These are phyloP conservation scores for Rhodotorula sp. DNA, from an alignment of 1,284 basidiomycete genomes.

Conservation along the genomic window DNA sequence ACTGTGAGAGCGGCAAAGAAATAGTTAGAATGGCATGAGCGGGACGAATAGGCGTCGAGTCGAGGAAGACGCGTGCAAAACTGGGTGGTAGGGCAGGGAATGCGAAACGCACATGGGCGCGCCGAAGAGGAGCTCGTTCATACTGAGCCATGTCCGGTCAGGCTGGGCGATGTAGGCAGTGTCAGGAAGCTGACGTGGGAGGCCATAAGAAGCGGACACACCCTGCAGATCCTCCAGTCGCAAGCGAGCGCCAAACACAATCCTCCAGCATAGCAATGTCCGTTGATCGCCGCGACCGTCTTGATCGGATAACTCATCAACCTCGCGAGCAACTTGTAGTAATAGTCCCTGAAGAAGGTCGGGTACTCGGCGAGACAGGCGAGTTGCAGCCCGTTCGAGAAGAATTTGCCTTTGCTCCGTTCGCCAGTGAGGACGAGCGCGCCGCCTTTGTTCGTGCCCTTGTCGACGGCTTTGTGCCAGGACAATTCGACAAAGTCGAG, in stretches of 20 bases:
- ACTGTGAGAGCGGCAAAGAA: not conserved
- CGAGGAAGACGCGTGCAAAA: not conserved
- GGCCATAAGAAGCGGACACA: not conserved
- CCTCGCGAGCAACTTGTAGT: slow-evolving; percentile 31
- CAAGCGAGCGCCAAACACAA: slow-evolving; percentile 40
- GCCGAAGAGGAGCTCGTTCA: slow-evolving; percentile 38
- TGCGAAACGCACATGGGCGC: slow-evolving; percentile 7
- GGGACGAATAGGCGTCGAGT: not conserved
- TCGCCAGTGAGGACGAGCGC: slow-evolving; percentile 38
- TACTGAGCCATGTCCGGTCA: slow-evolving; percentile 38
- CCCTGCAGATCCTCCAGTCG: slow-evolving; percentile 43
- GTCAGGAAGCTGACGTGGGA: too few relatives aligned
- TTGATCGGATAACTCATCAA: slow-evolving; percentile 43
- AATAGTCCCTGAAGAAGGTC: slow-evolving; percentile 37
- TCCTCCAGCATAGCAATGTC: slow-evolving; percentile 45
- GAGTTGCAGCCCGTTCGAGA: slow-evolving; percentile 39
- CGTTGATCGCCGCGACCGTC: slow-evolving; percentile 45
- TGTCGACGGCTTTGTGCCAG: slow-evolving; percentile 12
- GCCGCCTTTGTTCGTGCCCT: slow-evolving; percentile 22
- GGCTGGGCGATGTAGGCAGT: not conserved
- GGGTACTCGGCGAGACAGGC: slow-evolving; percentile 24
- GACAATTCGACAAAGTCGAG: slow-evolving; percentile 34
- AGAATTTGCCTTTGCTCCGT: slow-evolving; percentile 35
- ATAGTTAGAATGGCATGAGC: too few relatives aligned
- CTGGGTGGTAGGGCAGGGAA: not conserved